Conservation (phyloP, 176 grass and related monocot species). For the Miscanthus lutarioriparius region DNA sequence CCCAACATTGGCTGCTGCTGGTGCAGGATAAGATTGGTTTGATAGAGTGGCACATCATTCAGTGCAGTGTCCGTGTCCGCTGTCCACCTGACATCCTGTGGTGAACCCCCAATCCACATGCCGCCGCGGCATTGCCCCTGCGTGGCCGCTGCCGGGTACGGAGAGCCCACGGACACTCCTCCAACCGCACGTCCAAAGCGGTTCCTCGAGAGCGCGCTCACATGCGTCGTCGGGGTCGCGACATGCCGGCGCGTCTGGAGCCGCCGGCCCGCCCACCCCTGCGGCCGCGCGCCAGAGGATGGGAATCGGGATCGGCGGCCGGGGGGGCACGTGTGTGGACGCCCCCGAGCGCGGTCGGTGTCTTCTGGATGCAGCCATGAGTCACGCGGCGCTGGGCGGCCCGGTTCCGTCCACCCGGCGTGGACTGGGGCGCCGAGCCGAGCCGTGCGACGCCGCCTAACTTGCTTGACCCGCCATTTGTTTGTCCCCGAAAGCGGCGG, state of each 20-base stretch:
- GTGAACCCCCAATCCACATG: background rate
- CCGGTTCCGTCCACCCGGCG: constrained; percentile 17
- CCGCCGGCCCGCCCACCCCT: background rate
- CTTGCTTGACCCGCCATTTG: constrained; percentile 46
- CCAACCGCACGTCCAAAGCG: background rate
- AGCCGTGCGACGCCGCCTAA: constrained; percentile 36
- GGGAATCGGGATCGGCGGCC: background rate
- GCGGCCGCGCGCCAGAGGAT: background rate
- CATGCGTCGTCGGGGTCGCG: background rate
- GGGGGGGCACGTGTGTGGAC: constrained; percentile 37
- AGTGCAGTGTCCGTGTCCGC: background rate
- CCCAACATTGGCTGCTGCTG: constrained; percentile 3
- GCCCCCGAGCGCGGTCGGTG: background rate
- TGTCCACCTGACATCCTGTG: constrained; percentile 9
- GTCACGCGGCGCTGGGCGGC: constrained; percentile 12
- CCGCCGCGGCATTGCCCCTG: background rate
- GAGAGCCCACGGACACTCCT: background rate
- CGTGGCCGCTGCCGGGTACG: background rate
- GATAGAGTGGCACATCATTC: constrained; percentile 8
- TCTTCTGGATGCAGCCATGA: constrained; percentile 29
- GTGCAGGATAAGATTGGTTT: background rate
- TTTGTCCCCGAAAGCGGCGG: constrained; percentile 50
- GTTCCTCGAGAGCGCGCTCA: background rate
- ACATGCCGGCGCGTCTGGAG: background rate
- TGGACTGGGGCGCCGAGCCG: background rate